Base-by-base conservation (phyloP, 2,329 filamentous ascomycete species). In the Aspergillus luchuensis region DNA sequence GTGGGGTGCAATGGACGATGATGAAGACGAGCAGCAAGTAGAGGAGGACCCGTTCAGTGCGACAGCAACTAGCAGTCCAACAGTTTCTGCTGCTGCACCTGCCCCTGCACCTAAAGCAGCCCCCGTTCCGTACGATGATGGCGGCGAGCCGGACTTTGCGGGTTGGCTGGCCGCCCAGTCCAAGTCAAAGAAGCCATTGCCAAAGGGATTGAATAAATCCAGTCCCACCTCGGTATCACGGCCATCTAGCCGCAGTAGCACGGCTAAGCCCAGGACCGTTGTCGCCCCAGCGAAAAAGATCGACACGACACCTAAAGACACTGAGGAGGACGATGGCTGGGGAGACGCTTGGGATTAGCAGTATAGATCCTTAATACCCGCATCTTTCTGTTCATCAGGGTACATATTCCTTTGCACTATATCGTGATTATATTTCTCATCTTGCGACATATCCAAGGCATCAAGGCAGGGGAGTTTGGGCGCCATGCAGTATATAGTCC, bases 111-210 rank as follows among this genome's bases (percentile, higher is more conserved):
- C 69, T 10, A 70, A 72, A 53, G 56, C 74, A 6, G 69, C 80
- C 30, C 67, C 78, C 30, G 78, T 83, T 6, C 83, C 89, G 0
- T 94, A 90, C 65, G 91, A 94, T 61, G 92, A 97, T 67, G 88
- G 90, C 25, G 88, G 89, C 2, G 94, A 99, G 74, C 94, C 94
- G 0, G 95, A 98, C 75, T 98, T 99, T 76, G 94, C 92, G 5
- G 93, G 92, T 5, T 98, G 95, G 93, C 78, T 98, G 21, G 92
- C 91, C 11, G 92, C 93, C 11, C 92, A 97, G 73, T 87, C 90
- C 5, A 84, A 89, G 64, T 86, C 90, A 64, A 97, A 83, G 68
- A 95, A 91, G 66, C 80, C 89, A 2, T 73, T 98, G 57, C 93
- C 94, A 0, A 99, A 96, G 77, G 94, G 94, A 0, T 74, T 98